Evolutionary conservation across 371 early-diverging fungal genomes (phyloP), one percentile per base, ranked within the genome.

Genomic region (Mucor sp.): DNA sequence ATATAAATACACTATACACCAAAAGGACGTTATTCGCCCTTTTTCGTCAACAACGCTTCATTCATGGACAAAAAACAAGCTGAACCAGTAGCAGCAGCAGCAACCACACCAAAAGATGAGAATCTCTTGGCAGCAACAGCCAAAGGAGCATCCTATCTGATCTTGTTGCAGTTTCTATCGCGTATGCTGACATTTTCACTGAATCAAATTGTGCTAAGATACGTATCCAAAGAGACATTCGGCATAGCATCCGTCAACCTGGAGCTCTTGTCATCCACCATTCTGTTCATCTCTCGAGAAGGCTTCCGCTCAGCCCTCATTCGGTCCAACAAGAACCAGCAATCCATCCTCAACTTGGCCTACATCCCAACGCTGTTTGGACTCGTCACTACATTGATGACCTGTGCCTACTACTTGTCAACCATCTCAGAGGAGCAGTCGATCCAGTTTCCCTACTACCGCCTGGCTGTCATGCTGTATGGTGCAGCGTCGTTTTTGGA

Each of bases 271-370:
- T 76, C 93, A 14, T 89, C 90, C 17, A 91, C 97, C 0, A 90
- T 97, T 47, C 79, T 97, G 50, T 97, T 97, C 75, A 85, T 98
- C 25, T 94, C 96, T 0, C 84, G 98, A 12, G 98, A 98, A 75
- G 91, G 91, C 23, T 87, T 96, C 56, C 87, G 98, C 25, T 91
- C 91, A 78, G 96, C 95, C 0, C 74, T 94, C 27, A 72, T 96
- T 47, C 78, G 87, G 39, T 62, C 75, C n/a, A 68, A 63, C 27
- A 71, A 56, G 59, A 66, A 65, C 55, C 82, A 83, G 14, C 93
- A 93, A 74, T 80, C 80, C 57, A 71, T 93, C 1, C 85, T 94
- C 57, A 95, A 95, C 70, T 78, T 93, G 37, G 85, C 95, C 8
- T 91, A 89, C 63, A 75, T 94, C 15, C 91, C 95, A 2, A 83